Conservation (phyloP, 208 protist genomes). For the Leishmania braziliensis region DNA sequence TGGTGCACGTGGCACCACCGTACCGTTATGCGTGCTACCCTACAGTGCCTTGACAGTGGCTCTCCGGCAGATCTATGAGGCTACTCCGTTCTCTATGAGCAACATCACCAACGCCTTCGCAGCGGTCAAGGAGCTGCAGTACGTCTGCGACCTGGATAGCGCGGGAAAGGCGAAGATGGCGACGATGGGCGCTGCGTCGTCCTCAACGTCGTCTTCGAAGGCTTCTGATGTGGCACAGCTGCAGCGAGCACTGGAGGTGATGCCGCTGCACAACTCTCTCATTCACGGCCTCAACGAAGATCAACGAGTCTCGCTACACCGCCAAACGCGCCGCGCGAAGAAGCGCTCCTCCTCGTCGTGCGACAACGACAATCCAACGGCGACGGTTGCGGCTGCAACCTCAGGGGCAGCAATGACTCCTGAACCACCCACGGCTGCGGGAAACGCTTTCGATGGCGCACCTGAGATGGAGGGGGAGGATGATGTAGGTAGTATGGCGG, state of each 20-base stretch:
- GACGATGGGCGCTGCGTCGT: slow-evolving; percentile 13
- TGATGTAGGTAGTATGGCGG: neutral
- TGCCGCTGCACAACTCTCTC: slow-evolving; percentile 48
- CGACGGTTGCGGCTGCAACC: slow-evolving; percentile 13
- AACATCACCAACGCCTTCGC: slow-evolving; percentile 76
- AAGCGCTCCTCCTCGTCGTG: slow-evolving; percentile 12
- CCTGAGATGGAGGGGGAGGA: slow-evolving; percentile 20
- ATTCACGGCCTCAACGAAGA: slow-evolving; percentile 55
- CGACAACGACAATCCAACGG: slow-evolving; percentile 1
- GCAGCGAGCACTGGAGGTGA: slow-evolving; percentile 41
- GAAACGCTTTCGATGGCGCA: slow-evolving; percentile 28
- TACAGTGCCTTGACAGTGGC: slow-evolving; percentile 38
- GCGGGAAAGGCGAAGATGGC: slow-evolving; percentile 13
- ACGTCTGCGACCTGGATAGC: slow-evolving; percentile 45
- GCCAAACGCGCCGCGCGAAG: slow-evolving; percentile 12
- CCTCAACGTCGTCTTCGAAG: neutral
- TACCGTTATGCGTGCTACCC: slow-evolving; percentile 41
- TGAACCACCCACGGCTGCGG: neutral
- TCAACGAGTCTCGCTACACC: slow-evolving; percentile 38
- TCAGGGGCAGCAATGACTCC: slow-evolving; percentile 6
- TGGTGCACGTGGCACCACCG: slow-evolving; percentile 8
- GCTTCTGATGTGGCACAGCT: slow-evolving; percentile 25
- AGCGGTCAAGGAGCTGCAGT: slow-evolving; percentile 75
- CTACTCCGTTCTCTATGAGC: slow-evolving; percentile 64
- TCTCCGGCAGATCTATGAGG: slow-evolving; percentile 60